A percentile compares a stretch with the other conserved stretches of the same genome.
Evolutionary conservation across 176 grass and related monocot species (phyloP).

Genomic region (Ampelocalamus luodianensis): DNA sequence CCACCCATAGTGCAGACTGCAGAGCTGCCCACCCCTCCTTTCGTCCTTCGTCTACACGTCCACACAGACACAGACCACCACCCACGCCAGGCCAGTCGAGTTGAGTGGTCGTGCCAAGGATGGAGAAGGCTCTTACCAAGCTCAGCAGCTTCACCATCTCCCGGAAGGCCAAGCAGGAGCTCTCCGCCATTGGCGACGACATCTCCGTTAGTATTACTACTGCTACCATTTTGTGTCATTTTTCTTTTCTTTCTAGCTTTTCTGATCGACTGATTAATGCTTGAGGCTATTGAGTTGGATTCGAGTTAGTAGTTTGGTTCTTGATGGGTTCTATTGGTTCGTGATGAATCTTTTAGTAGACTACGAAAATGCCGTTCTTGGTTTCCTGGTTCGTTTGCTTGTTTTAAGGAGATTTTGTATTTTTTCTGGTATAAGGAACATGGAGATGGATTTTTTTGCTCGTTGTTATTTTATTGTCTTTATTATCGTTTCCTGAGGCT

Average conservation of each 20-base stretch:
- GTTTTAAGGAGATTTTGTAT: constrained; percentile 21
- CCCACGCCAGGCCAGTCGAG: neutral
- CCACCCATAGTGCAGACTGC: neutral
- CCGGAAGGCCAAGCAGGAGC: constrained; percentile 93
- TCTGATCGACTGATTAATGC: neutral
- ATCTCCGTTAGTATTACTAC: constrained; percentile 62
- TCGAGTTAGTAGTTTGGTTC: neutral
- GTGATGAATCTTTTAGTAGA: neutral
- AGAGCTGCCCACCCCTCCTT: neutral
- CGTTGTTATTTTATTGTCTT: neutral
- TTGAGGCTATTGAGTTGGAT: constrained; percentile 19
- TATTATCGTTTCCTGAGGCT: neutral
- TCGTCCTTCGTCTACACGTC: neutral
- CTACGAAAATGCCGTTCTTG: neutral
- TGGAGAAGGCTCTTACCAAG: constrained; percentile 91
- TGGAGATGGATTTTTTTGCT: neutral
- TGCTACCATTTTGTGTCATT: neutral
- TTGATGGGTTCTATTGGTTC: neutral
- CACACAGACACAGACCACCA: neutral
- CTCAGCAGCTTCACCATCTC: constrained; percentile 88
- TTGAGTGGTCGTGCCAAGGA: constrained; percentile 1
- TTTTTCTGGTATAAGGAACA: neutral
- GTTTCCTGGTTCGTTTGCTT: neutral
- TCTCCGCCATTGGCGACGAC: constrained; percentile 91
- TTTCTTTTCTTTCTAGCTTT: neutral